A percentile compares a stretch with the other conserved stretches of the same genome.
Evolutionary conservation across 2,329 filamentous ascomycete species (phyloP).

Genomic region (Dendryphion nanum): DNA sequence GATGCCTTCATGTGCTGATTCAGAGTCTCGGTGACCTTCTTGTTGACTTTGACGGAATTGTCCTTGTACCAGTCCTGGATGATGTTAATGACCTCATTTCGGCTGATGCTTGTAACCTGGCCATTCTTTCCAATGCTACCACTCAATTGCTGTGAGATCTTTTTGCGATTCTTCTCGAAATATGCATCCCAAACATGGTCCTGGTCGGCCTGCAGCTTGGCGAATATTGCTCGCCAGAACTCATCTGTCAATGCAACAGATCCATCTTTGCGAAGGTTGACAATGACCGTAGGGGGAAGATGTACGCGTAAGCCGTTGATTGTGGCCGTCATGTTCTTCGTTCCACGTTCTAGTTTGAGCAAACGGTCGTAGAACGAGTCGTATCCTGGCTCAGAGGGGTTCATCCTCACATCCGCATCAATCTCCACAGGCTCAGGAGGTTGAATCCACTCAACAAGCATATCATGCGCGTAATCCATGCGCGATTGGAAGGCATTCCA

Average conservation of each 20-base stretch:
- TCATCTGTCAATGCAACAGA: conserved; percentile 43
- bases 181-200: conserved; percentile 51
- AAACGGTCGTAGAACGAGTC: too few relatives aligned
- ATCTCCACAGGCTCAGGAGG: too few relatives aligned
- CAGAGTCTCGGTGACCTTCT: too few relatives aligned
- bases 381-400: too few relatives aligned
- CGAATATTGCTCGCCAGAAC: conserved; percentile 65
- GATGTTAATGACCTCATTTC: too few relatives aligned
- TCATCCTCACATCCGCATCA: too few relatives aligned
- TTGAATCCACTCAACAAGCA: neutral
- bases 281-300: neutral
- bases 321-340: neutral
- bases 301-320: neutral
- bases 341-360: neutral
- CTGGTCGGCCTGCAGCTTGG: conserved; percentile 45
- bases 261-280: conserved; percentile 36
- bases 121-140: too few relatives aligned
- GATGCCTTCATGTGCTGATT: too few relatives aligned
- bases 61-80: too few relatives aligned
- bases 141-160: too few relatives aligned
- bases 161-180: conserved; percentile 49
- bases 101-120: too few relatives aligned
- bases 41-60: too few relatives aligned
- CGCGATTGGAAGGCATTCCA: neutral
- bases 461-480: neutral